A percentile compares a stretch with the other conserved stretches of the same genome.
Conservation (phyloP, 345 rosid species). For the Combretum micranthum region DNA sequence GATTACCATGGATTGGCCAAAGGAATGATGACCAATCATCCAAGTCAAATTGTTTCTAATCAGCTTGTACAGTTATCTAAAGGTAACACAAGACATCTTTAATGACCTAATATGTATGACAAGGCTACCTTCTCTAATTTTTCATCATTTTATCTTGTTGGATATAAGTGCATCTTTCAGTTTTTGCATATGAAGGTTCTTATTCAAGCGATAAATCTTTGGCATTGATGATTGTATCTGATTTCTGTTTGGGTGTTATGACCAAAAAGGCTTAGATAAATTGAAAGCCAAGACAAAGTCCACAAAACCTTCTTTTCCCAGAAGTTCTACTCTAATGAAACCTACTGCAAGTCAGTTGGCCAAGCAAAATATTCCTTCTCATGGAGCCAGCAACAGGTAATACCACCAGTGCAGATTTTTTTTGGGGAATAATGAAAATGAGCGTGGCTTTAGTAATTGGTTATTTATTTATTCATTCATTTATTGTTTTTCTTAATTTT, state of each 20-base stretch:
- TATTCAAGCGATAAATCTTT: no score
- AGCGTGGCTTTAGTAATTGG: no score
- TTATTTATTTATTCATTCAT: no score
- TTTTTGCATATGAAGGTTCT: no score
- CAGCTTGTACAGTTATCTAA: constrained; percentile 20
- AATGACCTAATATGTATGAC: neutral
- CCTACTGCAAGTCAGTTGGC: constrained; percentile 88
- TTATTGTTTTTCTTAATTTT: no score
- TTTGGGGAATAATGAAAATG: no score
- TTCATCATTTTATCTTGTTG: neutral
- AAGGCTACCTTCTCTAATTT: neutral
- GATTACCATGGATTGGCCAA: constrained; percentile 23
- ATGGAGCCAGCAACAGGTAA: constrained; percentile 49
- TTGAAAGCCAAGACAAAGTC: constrained; percentile 25
- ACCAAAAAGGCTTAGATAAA: constrained; percentile 25
- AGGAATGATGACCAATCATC: constrained; percentile 24
- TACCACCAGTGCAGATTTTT: neutral
- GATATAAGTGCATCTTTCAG: no score
- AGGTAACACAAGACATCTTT: constrained; percentile 22
- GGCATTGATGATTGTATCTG: no score
- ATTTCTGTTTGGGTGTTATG: constrained; percentile 13
- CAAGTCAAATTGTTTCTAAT: constrained; percentile 17
- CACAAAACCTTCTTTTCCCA: constrained; percentile 31
- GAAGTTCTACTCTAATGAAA: constrained; percentile 90
- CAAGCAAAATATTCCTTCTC: constrained; percentile 47